phyloP scores from a whole-genome alignment of 129 eudicot species.

The Ambrosia artemisiifolia region DNA sequence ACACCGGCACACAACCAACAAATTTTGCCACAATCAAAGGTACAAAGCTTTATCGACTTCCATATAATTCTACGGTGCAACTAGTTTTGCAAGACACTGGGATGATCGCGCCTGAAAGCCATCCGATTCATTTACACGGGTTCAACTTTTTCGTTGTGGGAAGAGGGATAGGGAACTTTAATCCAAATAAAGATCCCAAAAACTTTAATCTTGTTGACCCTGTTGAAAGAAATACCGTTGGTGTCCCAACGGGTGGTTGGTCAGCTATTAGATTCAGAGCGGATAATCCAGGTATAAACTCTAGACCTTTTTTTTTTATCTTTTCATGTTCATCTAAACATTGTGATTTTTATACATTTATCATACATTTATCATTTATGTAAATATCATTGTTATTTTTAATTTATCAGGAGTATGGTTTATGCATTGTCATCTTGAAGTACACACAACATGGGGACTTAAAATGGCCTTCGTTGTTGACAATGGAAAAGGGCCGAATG shows the following conservation, averaged over 20 bases:
- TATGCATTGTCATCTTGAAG: constrained; percentile 77
- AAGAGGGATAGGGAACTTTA: constrained; percentile 65
- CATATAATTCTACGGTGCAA: constrained; percentile 60
- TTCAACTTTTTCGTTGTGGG: constrained; percentile 71
- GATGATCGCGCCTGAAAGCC: constrained; percentile 63
- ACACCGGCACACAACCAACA: constrained; percentile 48
- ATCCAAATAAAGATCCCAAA: constrained; percentile 51
- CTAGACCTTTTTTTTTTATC: neutral
- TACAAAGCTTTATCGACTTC: constrained; percentile 64
- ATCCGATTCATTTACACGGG: constrained; percentile 77
- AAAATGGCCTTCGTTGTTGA: constrained; percentile 91
- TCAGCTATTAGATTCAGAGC: constrained; percentile 71
- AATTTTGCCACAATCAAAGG: constrained; percentile 50
- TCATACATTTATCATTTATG: neutral
- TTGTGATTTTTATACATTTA: neutral
- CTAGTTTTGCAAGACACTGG: constrained; percentile 73
- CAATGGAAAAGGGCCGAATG: constrained; percentile 71
- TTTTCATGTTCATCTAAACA: neutral
- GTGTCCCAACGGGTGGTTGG: constrained; percentile 84
- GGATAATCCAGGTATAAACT: constrained; percentile 74
- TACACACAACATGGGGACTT: constrained; percentile 89
- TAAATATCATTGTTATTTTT: neutral
- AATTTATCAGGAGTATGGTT: constrained; percentile 64
- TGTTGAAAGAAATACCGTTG: constrained; percentile 76
- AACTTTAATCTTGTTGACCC: constrained; percentile 75